Evolutionary conservation across 2,329 filamentous ascomycete species (phyloP), one percentile per base, ranked within the genome.

Genomic region (Beauveria sp.): DNA sequence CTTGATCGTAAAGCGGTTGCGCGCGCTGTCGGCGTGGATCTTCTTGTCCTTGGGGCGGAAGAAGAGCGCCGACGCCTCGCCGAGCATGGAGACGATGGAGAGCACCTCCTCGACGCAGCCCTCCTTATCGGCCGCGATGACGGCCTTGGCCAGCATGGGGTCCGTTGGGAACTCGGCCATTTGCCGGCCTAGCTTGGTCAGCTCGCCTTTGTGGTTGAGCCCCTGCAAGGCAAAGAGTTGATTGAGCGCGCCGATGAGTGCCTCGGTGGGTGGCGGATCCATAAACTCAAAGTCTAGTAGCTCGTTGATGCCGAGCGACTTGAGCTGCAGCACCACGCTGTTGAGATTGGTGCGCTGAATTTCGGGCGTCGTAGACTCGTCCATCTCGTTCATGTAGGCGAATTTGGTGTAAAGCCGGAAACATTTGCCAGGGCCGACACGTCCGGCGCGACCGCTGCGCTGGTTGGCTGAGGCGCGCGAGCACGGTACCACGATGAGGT

Each of bases 1-100:
- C 68, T 91, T 91, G 71, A 93, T 80, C 0, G 91, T 96, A 75
- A 98, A 98, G 1, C 93, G 86, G 42, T 89, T 88, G 16, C 92
- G 86, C 0, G 95, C 95, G 64, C 89, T 91, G 73, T 99, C 93
- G 14, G 95, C 95, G 70, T 97, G 91, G 30, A 97, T 88, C 73
- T 96, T 96, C 79, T 98, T 97, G 76, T 99, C 93, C 72, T 97
- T 96, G 22, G 95, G 93, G 0, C 92, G 84, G 81, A 96, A 96
- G 79, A 97, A 99, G 5, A 99, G 82, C 0, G 92, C 88, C 4
- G 88, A 91, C 1, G 90, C 86, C 75, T 98, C 95, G 63, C 89
- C 86, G 0, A 98, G 83, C 90, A 98, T 96, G 47, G 93, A 86
- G n/a, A 98, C 91, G 54, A 98, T 91, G 0, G 90, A 92, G 18